These are phyloP conservation scores for Strobilomyces dryophilus DNA, from an alignment of 768 basidiomycete species.

Conservation along the genomic window DNA sequence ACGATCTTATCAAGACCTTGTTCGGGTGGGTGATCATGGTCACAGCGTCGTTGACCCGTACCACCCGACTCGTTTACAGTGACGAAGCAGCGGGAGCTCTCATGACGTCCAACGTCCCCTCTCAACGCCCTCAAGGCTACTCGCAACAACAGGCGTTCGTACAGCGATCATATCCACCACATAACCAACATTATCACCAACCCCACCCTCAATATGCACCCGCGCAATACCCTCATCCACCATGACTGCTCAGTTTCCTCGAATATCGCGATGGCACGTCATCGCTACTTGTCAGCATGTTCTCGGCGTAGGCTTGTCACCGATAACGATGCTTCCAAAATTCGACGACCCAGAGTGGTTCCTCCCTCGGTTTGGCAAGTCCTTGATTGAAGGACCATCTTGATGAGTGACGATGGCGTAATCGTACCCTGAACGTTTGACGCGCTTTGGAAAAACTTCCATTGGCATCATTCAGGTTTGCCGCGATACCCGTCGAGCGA, in stretches of 20 bases:
- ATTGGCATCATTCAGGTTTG: neutral
- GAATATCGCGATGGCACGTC: neutral
- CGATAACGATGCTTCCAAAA: neutral
- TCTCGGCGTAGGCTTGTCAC: neutral
- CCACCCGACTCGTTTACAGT: constrained; percentile 8
- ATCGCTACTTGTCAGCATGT: neutral
- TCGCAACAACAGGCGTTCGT: constrained; percentile 7
- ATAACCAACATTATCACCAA: constrained; percentile 7
- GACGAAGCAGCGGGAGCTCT: constrained; percentile 25
- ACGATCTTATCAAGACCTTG: constrained; percentile 43
- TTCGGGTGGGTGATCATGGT: constrained; percentile 44
- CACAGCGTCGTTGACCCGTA: neutral
- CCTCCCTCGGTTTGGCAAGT: neutral
- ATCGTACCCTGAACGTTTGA: neutral
- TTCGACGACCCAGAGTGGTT: neutral
- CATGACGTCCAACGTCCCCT: constrained; percentile 3
- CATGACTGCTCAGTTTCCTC: constrained; percentile 1
- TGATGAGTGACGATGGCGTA: neutral
- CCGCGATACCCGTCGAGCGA: neutral
- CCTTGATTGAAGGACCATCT: neutral
- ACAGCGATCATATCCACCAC: constrained; percentile 8
- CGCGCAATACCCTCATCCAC: constrained; percentile 13
- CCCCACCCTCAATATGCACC: constrained; percentile 13
- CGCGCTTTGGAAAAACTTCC: neutral
- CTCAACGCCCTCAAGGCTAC: constrained; percentile 5